Evolutionary conservation across 768 basidiomycete genomes (phyloP), one percentile per base, ranked within the genome.

Genomic region (Boletus huronensis): DNA sequence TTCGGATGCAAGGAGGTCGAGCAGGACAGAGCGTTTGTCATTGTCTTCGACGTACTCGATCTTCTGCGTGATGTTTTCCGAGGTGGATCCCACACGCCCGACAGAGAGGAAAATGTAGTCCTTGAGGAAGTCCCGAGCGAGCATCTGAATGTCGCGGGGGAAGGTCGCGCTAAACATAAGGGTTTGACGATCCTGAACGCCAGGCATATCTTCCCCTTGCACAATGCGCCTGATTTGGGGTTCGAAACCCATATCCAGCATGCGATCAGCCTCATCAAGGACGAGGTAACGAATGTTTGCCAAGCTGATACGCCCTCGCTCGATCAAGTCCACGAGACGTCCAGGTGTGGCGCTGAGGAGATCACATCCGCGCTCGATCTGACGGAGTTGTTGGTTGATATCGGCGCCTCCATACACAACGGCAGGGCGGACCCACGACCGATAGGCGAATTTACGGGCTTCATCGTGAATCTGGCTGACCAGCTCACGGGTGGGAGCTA

Each of bases 221-320:
- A 99, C 97, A 68, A 99, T 99, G 31, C 93, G 83, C 59, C 97
- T 84, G 67, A 99, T 99, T 76, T 98, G 97, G 52, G 97, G 97
- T 74, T 99, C 97, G 80, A 99, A 99, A 87, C 97, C 97, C 97
- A 99, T 99, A 79, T 99, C 97, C 68, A 99, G 83, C 97, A 99
- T 99, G 67, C 97, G 90, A 79, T 99, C 97, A 57, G 97, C 97
- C 77, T 99, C 97, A 66, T 99, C 97, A 51, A 99, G 87, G 26
- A 99, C 97, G 54, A 99, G 88, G 74, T 97, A 98, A 65, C 92
- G 88, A 77, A 99, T 87, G 75, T 98, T 98, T 61, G 92, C 84
- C 58, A 99, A 82, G 68, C 90, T 93, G 79, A 99, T 98, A 55
- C 91, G 84, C 13, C 97, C 97, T 64, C 97, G 90, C 76, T 99